Base-by-base conservation (phyloP, 306 rosid species). In the Inga oerstediana region DNA sequence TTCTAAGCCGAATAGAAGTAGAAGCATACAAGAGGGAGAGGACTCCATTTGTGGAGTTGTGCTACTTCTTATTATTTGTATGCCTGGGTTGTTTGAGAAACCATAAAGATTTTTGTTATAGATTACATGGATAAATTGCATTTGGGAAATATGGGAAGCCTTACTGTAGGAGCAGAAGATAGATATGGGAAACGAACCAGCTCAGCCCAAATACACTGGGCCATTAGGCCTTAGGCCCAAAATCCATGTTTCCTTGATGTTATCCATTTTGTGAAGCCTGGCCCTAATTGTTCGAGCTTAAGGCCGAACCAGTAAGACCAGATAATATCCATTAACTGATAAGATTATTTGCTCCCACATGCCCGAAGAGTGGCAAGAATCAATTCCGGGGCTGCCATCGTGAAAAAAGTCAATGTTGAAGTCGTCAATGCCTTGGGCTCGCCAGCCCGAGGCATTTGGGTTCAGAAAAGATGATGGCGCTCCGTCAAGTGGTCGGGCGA, bases 371-470 rank as follows among this genome's bases (percentile, higher is more conserved):
- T 80, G 94, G 98, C 90, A 96, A 96, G 86, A 94, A 96, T 81
- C 91, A 93, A 82, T 96, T 96, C 82, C 92, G 99, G 85, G 99
- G 98, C 56, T 92, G 99, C 76, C 99, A 96, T 80, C 92, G 99
- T 87, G 99, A 98, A 13, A 96, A 96, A 88, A 96, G 99, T 91
- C 99, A 94, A 88, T 96, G 98, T 79, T 91, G 98, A 80, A 94
- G 99, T 78, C 95, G 97, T 82, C 98, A 96, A 72, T 94, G 99
- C 76, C 95, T 20, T 96, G 99, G 99, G 99, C 99, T 30, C 87
- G 95, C 79, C 92, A 92, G 89, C 98, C 95, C 0, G 99, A 94
- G 88, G 91, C 95, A 70, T 81, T 92, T 8, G 98, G 98, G 77
- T 89, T 97, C 0, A 92, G 90, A 83, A 97, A 91, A 74, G 98